These are phyloP conservation scores for Lathyrus oleraceus DNA, from an alignment of 306 rosid genomes.

Conservation along the genomic window DNA sequence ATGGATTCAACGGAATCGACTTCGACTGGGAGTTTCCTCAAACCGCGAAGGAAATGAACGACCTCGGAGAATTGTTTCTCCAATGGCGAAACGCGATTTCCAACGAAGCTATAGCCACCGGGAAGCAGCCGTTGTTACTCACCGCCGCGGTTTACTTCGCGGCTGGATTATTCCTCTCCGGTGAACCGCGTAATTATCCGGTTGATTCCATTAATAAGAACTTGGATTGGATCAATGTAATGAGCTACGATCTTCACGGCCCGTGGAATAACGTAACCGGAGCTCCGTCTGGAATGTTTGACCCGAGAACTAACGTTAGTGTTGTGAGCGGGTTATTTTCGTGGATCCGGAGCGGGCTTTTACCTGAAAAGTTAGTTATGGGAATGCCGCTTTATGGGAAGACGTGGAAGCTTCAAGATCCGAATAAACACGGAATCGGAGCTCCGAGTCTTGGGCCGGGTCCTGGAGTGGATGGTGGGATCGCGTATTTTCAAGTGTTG, in stretches of 20 bases:
- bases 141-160: slow-evolving; percentile 73
- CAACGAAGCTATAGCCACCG: slow-evolving; percentile 32
- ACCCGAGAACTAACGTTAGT: slow-evolving; percentile 49
- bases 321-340: slow-evolving; percentile 53
- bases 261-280: slow-evolving; percentile 46
- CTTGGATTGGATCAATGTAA: slow-evolving; percentile 66
- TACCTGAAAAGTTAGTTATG: slow-evolving; percentile 48
- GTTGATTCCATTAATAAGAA: slow-evolving; percentile 38
- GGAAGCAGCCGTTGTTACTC: slow-evolving; percentile 49
- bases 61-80: slow-evolving; percentile 39
- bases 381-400: slow-evolving; percentile 67
- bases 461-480: slow-evolving; percentile 44
- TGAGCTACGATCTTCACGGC: slow-evolving; percentile 64
- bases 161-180: slow-evolving; percentile 26
- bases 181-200: slow-evolving; percentile 43
- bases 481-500: slow-evolving; percentile 41
- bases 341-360: slow-evolving; percentile 60
- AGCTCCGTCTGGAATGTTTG: slow-evolving; percentile 44
- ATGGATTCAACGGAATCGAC: slow-evolving; percentile 66
- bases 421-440: slow-evolving; percentile 43
- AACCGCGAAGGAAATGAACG: slow-evolving; percentile 44
- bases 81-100: slow-evolving; percentile 47
- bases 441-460: slow-evolving; percentile 51
- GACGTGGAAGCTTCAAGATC: slow-evolving; percentile 58
- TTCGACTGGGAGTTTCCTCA: slow-evolving; percentile 77